These are phyloP conservation scores for Onygenales sp. DNA, from an alignment of 2,329 filamentous ascomycete genomes.

Conservation along the genomic window DNA sequence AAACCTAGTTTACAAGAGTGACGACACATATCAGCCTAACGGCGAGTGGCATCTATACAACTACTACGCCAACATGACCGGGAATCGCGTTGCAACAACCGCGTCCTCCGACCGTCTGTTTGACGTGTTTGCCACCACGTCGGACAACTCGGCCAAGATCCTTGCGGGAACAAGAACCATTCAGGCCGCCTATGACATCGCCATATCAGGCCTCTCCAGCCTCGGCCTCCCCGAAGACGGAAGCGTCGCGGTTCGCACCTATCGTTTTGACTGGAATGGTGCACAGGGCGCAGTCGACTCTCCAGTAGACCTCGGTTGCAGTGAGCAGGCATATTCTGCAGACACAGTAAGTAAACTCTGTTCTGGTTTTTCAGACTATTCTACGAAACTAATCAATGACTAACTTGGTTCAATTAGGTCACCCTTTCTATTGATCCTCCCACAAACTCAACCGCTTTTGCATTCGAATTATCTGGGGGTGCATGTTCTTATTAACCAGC, in stretches of 20 bases:
- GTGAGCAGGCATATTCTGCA: too few relatives aligned
- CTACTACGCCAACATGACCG: slow-evolving; percentile 35
- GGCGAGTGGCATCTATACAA: slow-evolving; percentile 38
- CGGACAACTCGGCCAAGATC: slow-evolving; percentile 19
- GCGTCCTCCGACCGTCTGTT: slow-evolving; percentile 23
- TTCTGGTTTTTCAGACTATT: too few relatives aligned
- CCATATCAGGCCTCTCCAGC: slow-evolving; percentile 22
- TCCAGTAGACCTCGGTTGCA: too few relatives aligned
- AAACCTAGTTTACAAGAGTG: slow-evolving; percentile 25
- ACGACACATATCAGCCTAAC: slow-evolving; percentile 26
- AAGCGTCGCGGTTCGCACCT: slow-evolving; percentile 24
- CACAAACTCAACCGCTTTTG: too few relatives aligned
- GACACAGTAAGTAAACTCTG: too few relatives aligned
- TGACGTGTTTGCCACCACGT: slow-evolving; percentile 29
- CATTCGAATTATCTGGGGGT: too few relatives aligned
- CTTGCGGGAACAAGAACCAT: slow-evolving; percentile 20
- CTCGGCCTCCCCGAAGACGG: slow-evolving; percentile 25
- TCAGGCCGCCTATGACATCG: slow-evolving; percentile 25
- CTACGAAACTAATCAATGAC: too few relatives aligned
- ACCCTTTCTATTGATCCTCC: too few relatives aligned
- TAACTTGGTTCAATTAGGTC: too few relatives aligned
- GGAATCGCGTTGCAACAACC: slow-evolving; percentile 26
- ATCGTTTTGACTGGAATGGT: slow-evolving; percentile 10
- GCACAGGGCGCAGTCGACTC: too few relatives aligned
- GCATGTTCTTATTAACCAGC: too few relatives aligned